Percentiles rank a stretch among this genome's conserved stretches.
These are phyloP conservation scores for Corchorus capsularis DNA, from an alignment of 345 rosid species.

Conservation along the genomic window DNA sequence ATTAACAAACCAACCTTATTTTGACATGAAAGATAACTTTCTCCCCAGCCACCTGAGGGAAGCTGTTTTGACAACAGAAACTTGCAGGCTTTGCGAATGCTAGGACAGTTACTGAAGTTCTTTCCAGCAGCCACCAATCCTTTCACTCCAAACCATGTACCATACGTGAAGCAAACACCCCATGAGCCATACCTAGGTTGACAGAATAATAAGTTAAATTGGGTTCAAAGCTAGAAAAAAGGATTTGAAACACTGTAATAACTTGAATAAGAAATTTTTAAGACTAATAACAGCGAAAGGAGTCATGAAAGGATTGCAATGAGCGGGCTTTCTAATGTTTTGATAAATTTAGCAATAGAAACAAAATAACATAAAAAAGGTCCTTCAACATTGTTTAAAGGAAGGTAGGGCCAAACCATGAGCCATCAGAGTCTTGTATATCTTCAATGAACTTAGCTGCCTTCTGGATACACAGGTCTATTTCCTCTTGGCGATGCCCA, in stretches of 20 bases:
- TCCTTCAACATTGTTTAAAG: background rate
- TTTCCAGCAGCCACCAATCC: constrained; percentile 73
- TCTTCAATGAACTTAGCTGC: constrained; percentile 64
- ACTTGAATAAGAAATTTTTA: constrained; percentile 6
- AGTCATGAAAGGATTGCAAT: background rate
- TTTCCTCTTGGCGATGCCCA: constrained; percentile 72
- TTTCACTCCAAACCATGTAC: constrained; percentile 20
- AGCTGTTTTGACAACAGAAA: constrained; percentile 85
- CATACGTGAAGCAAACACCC: constrained; percentile 27
- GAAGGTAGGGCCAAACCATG: constrained; percentile 66
- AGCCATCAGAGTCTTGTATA: constrained; percentile 82
- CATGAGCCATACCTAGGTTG: constrained; percentile 68
- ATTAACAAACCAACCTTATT: constrained; percentile 52
- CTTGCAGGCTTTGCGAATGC: constrained; percentile 75
- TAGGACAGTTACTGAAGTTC: constrained; percentile 52
- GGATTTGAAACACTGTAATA: background rate
- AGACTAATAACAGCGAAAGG: background rate
- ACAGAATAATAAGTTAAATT: background rate
- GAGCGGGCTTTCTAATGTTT: background rate
- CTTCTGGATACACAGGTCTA: constrained; percentile 71
- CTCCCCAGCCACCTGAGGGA: constrained; percentile 96
- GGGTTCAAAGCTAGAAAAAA: constrained; percentile 2
- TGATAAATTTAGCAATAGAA: background rate
- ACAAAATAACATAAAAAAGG: background rate
- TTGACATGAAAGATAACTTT: constrained; percentile 95